phyloP scores from a whole-genome alignment of 1,284 basidiomycete species.

The Anthracocystis walkeri region DNA sequence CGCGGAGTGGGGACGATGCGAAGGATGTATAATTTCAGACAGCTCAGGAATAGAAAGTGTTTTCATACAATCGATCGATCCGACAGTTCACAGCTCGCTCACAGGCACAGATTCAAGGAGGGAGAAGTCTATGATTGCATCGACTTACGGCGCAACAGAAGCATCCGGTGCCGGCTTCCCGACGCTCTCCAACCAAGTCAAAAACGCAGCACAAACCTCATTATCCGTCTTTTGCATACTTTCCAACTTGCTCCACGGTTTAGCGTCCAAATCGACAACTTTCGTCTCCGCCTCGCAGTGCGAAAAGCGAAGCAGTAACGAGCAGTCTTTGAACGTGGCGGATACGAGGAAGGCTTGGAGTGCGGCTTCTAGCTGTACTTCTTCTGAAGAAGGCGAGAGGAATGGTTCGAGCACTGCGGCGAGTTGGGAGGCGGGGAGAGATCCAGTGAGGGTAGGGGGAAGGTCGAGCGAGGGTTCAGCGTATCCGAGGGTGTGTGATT shows the following conservation, averaged over 20 bases:
- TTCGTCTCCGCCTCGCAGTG: slow-evolving; percentile 13
- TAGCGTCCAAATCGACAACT: slow-evolving; percentile 83
- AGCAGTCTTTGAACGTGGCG: slow-evolving; percentile 96
- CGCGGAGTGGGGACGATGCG: slow-evolving; percentile 8
- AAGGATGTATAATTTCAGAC: slow-evolving; percentile 10
- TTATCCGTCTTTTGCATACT: slow-evolving; percentile 80
- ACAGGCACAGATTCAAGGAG: background rate
- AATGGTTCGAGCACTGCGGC: slow-evolving; percentile 5
- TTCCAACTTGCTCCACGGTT: slow-evolving; percentile 73
- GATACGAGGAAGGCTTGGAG: slow-evolving; percentile 78
- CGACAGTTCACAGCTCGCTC: background rate
- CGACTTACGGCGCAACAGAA: slow-evolving; percentile 8
- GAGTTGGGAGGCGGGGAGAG: slow-evolving; percentile 14
- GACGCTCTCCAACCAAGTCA: slow-evolving; percentile 20
- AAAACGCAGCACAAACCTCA: slow-evolving; percentile 35
- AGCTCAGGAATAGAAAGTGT: background rate
- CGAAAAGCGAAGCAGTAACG: slow-evolving; percentile 77
- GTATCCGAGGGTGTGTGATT: slow-evolving; percentile 26
- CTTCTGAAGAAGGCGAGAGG: background rate
- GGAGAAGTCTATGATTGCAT: background rate
- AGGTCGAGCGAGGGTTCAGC: background rate
- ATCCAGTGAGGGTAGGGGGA: slow-evolving; percentile 4
- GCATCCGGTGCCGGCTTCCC: background rate
- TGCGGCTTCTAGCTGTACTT: slow-evolving; percentile 18
- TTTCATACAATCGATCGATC: background rate